Conservation (phyloP, 495 filamentous ascomycete genomes). For the Lentithecium fluviatile region DNA sequence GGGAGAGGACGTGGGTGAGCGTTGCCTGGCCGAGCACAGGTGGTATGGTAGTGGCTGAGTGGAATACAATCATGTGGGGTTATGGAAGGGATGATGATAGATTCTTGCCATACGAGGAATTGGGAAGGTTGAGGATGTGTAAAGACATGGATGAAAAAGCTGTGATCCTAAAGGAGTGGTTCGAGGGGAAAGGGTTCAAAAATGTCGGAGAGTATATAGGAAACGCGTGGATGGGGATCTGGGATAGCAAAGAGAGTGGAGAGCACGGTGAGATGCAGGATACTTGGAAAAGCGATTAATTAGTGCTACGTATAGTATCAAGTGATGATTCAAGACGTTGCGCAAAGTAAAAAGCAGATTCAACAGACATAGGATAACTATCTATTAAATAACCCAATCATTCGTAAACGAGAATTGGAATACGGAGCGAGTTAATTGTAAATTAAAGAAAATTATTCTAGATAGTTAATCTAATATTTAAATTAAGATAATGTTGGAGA, state of each 20-base stretch:
- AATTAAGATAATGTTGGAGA: too few species aligned
- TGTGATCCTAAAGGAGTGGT: constrained; percentile 22
- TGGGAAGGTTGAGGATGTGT: constrained; percentile 20
- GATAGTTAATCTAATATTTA: too few species aligned
- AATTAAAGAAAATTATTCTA: too few species aligned
- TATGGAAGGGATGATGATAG: constrained; percentile 9
- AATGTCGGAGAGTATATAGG: constrained; percentile 21
- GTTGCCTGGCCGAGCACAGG: constrained; percentile 25
- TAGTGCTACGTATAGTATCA: too few species aligned
- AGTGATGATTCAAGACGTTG: too few species aligned
- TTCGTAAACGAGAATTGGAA: too few species aligned
- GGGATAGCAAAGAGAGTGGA: constrained; percentile 7
- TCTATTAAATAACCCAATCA: too few species aligned
- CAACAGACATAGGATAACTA: too few species aligned
- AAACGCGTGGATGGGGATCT: constrained; percentile 17
- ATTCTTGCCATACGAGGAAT: constrained; percentile 7
- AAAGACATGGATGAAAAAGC: constrained; percentile 18
- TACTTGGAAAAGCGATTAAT: constrained; percentile 1
- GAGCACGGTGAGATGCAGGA: constrained; percentile 8
- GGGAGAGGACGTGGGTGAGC: constrained; percentile 16
- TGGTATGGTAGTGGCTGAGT: constrained; percentile 21
- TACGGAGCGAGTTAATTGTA: too few species aligned
- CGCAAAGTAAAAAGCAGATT: too few species aligned
- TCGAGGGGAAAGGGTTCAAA: constrained; percentile 10
- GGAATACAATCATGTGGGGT: constrained; percentile 9